phyloP scores from a whole-genome alignment of 768 basidiomycete genomes.

The Hypholoma fasciculare region DNA sequence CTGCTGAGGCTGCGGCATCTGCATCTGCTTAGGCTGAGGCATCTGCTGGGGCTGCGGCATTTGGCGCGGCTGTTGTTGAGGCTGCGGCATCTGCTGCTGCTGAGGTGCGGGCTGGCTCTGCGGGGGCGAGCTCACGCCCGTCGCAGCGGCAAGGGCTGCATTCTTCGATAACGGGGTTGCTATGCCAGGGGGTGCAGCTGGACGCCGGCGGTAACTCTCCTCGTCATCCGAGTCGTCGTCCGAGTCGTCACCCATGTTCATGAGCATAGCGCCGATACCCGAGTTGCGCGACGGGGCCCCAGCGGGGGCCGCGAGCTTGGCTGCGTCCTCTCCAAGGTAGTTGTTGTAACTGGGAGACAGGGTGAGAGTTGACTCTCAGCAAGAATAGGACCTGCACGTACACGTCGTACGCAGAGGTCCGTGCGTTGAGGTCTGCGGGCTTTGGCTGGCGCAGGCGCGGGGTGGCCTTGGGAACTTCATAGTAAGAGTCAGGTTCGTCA shows the following conservation, averaged over 20 bases:
- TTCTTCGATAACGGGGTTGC: conserved; percentile 17
- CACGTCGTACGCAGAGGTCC: conserved; percentile 69
- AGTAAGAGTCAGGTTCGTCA: conserved; percentile 64
- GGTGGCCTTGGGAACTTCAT: conserved; percentile 44
- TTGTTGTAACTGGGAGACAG: conserved; percentile 56
- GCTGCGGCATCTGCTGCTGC: not conserved
- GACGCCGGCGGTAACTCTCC: conserved; percentile 6
- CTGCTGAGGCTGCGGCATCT: conserved; percentile 2
- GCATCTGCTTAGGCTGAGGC: not conserved
- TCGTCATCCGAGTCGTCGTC: conserved; percentile 31
- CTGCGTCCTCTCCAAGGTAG: conserved; percentile 41
- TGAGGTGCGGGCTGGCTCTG: not conserved
- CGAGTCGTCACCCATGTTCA: conserved; percentile 32
- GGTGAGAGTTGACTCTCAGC: not conserved
- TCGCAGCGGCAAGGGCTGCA: conserved; percentile 22
- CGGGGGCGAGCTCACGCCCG: not conserved
- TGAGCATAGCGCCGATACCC: conserved; percentile 48
- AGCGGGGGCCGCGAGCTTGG: conserved; percentile 9
- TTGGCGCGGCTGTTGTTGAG: not conserved
- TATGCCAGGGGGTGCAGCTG: conserved; percentile 10
- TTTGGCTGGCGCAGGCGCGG: conserved; percentile 45
- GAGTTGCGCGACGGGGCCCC: conserved; percentile 40
- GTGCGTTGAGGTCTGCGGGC: conserved; percentile 51
- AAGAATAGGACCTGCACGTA: conserved; percentile 35
- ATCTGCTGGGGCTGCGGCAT: conserved; percentile 3